These are phyloP conservation scores for Neofusicoccum cordaticola DNA, from an alignment of 2,329 filamentous ascomycete species.

Conservation along the genomic window DNA sequence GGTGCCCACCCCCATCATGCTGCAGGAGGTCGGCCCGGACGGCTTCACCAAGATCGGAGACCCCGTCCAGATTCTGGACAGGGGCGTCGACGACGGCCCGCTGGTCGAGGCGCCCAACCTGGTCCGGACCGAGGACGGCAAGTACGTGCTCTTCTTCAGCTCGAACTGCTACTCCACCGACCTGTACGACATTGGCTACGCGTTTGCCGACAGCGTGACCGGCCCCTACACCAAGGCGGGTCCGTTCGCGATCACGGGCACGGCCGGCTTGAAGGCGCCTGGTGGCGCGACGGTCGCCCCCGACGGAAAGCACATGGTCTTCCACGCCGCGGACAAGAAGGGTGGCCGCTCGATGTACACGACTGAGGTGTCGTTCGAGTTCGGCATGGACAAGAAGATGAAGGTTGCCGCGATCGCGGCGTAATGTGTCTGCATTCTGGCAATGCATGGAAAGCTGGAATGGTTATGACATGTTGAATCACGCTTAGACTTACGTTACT, in stretches of 20 bases:
- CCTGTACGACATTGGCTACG: slow-evolving; percentile 60
- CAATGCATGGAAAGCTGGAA: slow-evolving; percentile 8
- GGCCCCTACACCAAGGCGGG: slow-evolving; percentile 23
- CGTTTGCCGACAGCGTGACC: slow-evolving; percentile 40
- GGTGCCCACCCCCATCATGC: slow-evolving; percentile 54
- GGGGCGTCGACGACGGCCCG: slow-evolving; percentile 48
- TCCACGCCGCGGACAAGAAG: background rate
- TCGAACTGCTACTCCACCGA: slow-evolving; percentile 57
- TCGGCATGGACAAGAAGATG: background rate
- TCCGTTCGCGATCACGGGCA: slow-evolving; percentile 18
- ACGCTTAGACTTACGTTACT: background rate
- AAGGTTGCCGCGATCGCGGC: background rate
- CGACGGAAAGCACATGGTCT: slow-evolving; percentile 15
- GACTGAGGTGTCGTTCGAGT: background rate
- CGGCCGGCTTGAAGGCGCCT: slow-evolving; percentile 17
- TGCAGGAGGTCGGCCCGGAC: slow-evolving; percentile 52
- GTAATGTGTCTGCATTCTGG: slow-evolving; percentile 5
- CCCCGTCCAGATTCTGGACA: slow-evolving; percentile 48
- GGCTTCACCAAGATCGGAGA: slow-evolving; percentile 55
- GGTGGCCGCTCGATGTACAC: slow-evolving; percentile 8
- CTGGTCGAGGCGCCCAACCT: slow-evolving; percentile 62
- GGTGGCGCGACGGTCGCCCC: slow-evolving; percentile 19
- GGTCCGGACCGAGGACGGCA: slow-evolving; percentile 44
- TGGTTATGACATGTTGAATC: background rate
- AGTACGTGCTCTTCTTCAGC: slow-evolving; percentile 62